Evolutionary conservation across 2,329 filamentous ascomycete genomes (phyloP), one percentile per base, ranked within the genome.

Genomic region (Beauveria caledonica): DNA sequence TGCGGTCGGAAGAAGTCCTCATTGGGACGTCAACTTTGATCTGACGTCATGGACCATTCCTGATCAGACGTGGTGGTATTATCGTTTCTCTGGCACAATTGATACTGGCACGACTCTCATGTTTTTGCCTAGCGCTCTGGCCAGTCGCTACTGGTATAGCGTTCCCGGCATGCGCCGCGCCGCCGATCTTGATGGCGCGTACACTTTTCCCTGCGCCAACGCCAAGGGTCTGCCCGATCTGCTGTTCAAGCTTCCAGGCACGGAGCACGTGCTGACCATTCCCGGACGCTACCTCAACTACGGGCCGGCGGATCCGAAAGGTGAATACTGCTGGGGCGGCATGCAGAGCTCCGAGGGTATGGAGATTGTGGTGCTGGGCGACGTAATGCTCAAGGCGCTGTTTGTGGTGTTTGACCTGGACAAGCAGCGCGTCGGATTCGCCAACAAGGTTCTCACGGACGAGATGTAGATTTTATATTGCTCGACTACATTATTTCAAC

Each of bases 351-450:
- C 77, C 48, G 73, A 72, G 17, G 68, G 68, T 25, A 66, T 77
- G 54, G 68, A 70, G 1, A 79, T 86, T 64, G 84, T 80, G 60
- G 90, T 95, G 68, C 82, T 92, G 60, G 90, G 90, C 10, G 89
- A 92, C 63, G 79, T 89, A 60, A 90, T 92, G 76, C 80, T 94
- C 65, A 94, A 94, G 82, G 83, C 83, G 60, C 78, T 89, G 64
- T 92, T 88, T 69, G 85, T 87, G 33, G 84, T 90, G 52, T 91
- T 90, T 71, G 87, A 91, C 53, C 64, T 80, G 11, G 73, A 77
- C 53, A 69, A 66, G 15, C 68, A 70, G 15, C 68, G 65, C 17
- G 67, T 76, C 27, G 78, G 78, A 1, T 75, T 80, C 62, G 78
- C 77, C 52, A 73, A 73, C 63, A 80, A 80, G 71, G 60, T 66